phyloP scores from a whole-genome alignment of 768 basidiomycete genomes.

The Boletellus ananas region DNA sequence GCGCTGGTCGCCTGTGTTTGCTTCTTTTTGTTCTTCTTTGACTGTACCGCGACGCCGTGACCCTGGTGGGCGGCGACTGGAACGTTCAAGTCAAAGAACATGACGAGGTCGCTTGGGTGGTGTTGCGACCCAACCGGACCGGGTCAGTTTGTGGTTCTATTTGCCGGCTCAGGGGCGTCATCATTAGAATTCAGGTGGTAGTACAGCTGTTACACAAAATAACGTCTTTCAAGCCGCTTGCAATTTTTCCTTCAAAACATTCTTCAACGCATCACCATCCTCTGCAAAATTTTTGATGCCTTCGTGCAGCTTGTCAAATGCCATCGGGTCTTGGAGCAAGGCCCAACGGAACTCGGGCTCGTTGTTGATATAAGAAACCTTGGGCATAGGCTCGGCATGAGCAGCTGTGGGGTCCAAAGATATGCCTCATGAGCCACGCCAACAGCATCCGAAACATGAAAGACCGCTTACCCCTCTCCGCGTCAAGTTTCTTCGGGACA shows the following conservation, averaged over 20 bases:
- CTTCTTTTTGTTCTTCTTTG: slow-evolving; percentile 30
- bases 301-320: slow-evolving; percentile 97
- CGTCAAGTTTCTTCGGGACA: slow-evolving; percentile 84
- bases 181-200: background rate
- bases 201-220: background rate
- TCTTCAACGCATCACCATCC: slow-evolving; percentile 86
- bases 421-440: too few relatives aligned
- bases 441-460: too few relatives aligned
- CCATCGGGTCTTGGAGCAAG: slow-evolving; percentile 91
- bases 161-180: too few relatives aligned
- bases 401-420: too few relatives aligned
- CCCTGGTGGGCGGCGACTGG: slow-evolving; percentile 37
- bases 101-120: slow-evolving; percentile 17
- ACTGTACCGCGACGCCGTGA: slow-evolving; percentile 8
- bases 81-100: slow-evolving; percentile 71
- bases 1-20: slow-evolving; percentile 33
- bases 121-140: too few relatives aligned
- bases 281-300: slow-evolving; percentile 98
- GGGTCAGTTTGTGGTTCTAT: too few relatives aligned
- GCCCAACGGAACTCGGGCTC: slow-evolving; percentile 96
- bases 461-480: slow-evolving; percentile 17
- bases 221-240: slow-evolving; percentile 1
- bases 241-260: slow-evolving; percentile 67
- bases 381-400: slow-evolving; percentile 48
- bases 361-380: slow-evolving; percentile 85